These are phyloP conservation scores for Curvularia verruculosa DNA, from an alignment of 2,329 filamentous ascomycete species.

Conservation along the genomic window DNA sequence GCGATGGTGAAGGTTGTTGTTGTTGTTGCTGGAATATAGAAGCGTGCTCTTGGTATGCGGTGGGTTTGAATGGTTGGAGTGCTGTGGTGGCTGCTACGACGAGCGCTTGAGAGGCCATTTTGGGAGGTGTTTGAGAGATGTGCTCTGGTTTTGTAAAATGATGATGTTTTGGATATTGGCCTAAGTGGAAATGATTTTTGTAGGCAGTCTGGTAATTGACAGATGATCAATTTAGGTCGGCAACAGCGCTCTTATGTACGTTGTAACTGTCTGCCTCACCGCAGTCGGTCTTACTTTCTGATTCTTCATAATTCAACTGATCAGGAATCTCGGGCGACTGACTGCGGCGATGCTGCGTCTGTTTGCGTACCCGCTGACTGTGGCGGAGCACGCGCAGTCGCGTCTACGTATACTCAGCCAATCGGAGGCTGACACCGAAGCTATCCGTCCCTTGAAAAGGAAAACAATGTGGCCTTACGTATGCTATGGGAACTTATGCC, in stretches of 20 bases:
- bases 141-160: neutral
- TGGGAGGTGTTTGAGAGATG: neutral
- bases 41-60: neutral
- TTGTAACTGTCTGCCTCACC: neutral
- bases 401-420: conserved; percentile 5
- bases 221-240: neutral
- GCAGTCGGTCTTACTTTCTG: neutral
- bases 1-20: neutral
- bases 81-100: neutral
- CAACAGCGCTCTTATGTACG: neutral
- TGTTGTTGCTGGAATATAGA: neutral
- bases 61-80: neutral
- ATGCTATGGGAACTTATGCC: neutral
- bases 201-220: neutral
- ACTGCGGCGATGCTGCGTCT: conserved; percentile 1
- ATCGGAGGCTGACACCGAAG: conserved; percentile 4
- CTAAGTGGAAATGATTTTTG: neutral
- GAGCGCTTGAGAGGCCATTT: neutral
- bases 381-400: conserved; percentile 9
- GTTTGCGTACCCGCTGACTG: conserved; percentile 5
- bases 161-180: neutral
- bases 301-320: neutral
- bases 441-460: conserved; percentile 1
- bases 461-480: neutral
- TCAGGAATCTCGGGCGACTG: neutral